These are phyloP conservation scores for Xylaria sp. DNA, from an alignment of 2,329 filamentous ascomycete genomes.

Conservation along the genomic window DNA sequence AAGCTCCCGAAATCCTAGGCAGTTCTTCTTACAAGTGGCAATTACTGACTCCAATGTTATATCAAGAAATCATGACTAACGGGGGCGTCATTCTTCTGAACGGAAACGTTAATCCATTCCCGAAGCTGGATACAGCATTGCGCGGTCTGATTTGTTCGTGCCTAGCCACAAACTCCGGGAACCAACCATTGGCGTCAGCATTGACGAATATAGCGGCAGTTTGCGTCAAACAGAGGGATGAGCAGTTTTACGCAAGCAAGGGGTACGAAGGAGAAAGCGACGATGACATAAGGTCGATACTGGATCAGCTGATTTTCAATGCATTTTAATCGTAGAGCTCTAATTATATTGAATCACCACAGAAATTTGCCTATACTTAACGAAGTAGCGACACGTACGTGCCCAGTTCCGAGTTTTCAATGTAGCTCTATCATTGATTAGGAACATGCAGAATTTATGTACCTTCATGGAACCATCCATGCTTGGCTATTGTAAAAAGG, in stretches of 20 bases:
- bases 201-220: not conserved
- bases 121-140: constrained; percentile 1
- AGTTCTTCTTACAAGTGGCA: too few relatives aligned
- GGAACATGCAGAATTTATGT: too few relatives aligned
- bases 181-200: not conserved
- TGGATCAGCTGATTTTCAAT: constrained; percentile 12
- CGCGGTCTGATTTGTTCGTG: constrained; percentile 23
- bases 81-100: constrained; percentile 2
- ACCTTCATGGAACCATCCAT: too few relatives aligned
- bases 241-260: not conserved
- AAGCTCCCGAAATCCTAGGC: too few relatives aligned
- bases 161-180: not conserved
- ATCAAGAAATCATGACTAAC: not conserved
- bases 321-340: not conserved
- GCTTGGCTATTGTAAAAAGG: too few relatives aligned
- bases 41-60: too few relatives aligned
- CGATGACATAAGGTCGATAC: not conserved
- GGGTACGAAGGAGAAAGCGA: constrained; percentile 6
- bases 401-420: not conserved
- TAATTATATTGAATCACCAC: not conserved
- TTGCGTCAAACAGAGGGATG: not conserved
- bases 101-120: constrained; percentile 3
- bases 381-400: not conserved
- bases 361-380: not conserved
- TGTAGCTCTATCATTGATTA: too few relatives aligned